Base-by-base conservation (phyloP, 2,329 filamentous ascomycete genomes). In the Drechslerella dactyloides region DNA sequence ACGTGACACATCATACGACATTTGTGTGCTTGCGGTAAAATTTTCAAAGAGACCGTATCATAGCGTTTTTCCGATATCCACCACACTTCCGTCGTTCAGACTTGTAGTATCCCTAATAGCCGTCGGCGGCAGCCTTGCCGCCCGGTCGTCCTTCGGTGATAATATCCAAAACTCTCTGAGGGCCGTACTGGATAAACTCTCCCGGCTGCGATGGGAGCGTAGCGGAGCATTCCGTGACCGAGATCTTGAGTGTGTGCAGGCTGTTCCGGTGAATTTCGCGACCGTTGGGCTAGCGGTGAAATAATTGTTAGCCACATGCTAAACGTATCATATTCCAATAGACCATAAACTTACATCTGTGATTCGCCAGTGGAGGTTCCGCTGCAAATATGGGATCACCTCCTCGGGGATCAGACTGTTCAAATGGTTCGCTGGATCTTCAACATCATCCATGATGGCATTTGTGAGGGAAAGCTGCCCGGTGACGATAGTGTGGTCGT, bases 401-500 rank as follows among this genome's bases (percentile, higher is more conserved):
- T 78, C 75, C 15, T 76, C 77, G 4, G 75, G 74, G 7, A 78
- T 75, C 37, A 80, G 58, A 11, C 76, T 76, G 2, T 74, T 73
- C 17, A 80, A 66, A 30, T 76, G 70, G 15, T 77, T 77, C 7
- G 75, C 76, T 10, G 78, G 70, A 27, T 73, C 69, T 33, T 65
- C 62, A 42, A 79, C 76, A 55, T 78, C 74, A 21, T 79, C 76
- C 10, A 79, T 57, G 15, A 82, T 74, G 17, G 77, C 78, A 1
- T 76, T 76, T 0, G 81, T 82, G 5, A 82, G 69, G 0, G 77
- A 79, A 2, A 82, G 78, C 42, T 78, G 81, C n/a, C 80, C 80
- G 1, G 81, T 81, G 27, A 82, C 77, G n/a, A 77, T 69, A 1
- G 78, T 73, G 10, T 77, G 70, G 6, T 75, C 69, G 2, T 74